These are phyloP conservation scores for Santalum album DNA, from an alignment of 164 flowering plant species.

Conservation along the genomic window DNA sequence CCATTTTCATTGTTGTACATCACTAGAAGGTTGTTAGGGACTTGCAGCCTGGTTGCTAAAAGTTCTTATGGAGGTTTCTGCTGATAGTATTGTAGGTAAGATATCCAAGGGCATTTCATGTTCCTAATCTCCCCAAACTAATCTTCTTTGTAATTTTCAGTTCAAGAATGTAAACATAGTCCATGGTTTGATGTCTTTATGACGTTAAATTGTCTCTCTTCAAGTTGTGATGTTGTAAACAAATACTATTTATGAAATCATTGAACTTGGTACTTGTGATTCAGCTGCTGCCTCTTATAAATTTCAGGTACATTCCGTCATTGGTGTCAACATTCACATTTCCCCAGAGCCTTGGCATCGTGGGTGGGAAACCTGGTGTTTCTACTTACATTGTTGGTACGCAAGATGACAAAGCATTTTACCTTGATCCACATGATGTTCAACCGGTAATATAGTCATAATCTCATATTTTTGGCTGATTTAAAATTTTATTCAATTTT, in stretches of 20 bases:
- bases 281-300: conserved; percentile 4
- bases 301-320: conserved; percentile 70
- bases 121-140: too few species aligned
- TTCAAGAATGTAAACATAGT: too few species aligned
- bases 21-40: too few species aligned
- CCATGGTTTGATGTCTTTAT: background rate
- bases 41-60: too few species aligned
- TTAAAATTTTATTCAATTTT: too few species aligned
- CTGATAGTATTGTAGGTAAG: too few species aligned
- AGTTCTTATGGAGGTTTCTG: too few species aligned
- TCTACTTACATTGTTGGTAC: conserved; percentile 91
- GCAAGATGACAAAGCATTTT: conserved; percentile 81
- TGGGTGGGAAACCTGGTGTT: conserved; percentile 95
- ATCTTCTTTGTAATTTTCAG: too few species aligned
- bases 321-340: conserved; percentile 67
- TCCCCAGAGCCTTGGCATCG: conserved; percentile 90
- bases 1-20: too few species aligned
- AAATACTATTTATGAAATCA: background rate
- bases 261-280: background rate
- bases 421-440: conserved; percentile 92
- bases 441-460: conserved; percentile 40
- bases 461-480: background rate
- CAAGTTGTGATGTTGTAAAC: background rate
- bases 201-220: background rate
- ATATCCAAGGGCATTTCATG: too few species aligned